Base-by-base conservation (phyloP, 1,284 basidiomycete species). In the Schizophyllum amplum region DNA sequence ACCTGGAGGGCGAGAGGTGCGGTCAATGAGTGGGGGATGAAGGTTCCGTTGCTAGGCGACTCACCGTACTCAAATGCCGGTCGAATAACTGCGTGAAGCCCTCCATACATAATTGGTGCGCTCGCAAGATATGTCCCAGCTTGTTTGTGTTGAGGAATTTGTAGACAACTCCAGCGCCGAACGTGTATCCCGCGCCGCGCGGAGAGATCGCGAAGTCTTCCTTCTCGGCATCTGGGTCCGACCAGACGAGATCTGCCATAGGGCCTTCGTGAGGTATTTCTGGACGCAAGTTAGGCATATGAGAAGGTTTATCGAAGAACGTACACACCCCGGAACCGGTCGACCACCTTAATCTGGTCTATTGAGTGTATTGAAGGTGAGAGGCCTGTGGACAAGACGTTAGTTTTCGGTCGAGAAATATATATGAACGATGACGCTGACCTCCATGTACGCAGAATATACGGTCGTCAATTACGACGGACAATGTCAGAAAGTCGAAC, bases 221-320 rank as follows among this genome's bases (percentile, higher is more conserved):
- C 71, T 98, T 98, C 71, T 98, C 96, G 50, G 94, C 87, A 75
- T 99, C 97, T 26, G 97, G 97, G 79, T 99, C 97, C 50, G 94
- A 98, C 97, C 97, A 99, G 1, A 99, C 97, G 23, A 99, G 81
- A 78, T 99, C 97, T n/a, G 96, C 96, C 94, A 99, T 99, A 4
- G 97, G 96, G 1, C 97, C 97, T 74, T 99, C 97, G 68, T 99
- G 97, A 48, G 97, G 97, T 60, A 99, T 98, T 77, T 99, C 97
- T 92, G 69, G 49, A 42, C 13, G 17, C 33, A 49, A 56, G 56
- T 61, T 66, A 59, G 63, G 65, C 64, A 42, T 9, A 59, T 54
- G 53, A 61, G 47, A 62, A 62, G 54, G 61, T 55, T 57, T 53
- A 59, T n/a, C 58, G 59, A 57, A 60, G 60, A 56, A 59, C 52